Percentiles rank a stretch among this genome's conserved stretches.
phyloP scores from a whole-genome alignment of 306 rosid genomes.

The Dryas alaskensis region DNA sequence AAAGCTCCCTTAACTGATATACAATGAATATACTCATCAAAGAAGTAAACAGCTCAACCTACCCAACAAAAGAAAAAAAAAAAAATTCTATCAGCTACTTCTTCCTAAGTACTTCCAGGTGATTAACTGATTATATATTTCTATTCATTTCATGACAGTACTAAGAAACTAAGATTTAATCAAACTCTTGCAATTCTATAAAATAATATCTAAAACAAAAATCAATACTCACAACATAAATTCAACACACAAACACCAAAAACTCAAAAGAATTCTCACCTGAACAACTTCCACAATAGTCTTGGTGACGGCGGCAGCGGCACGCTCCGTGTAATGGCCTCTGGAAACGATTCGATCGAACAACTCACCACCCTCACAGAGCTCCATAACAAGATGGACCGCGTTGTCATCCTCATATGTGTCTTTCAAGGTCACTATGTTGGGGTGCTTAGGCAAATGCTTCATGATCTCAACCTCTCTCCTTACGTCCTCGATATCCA shows the following conservation, averaged over 20 bases:
- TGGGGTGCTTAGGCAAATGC: conserved; percentile 59
- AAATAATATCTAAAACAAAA: neutral
- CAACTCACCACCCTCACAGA: conserved; percentile 92
- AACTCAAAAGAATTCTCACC: conserved; percentile 40
- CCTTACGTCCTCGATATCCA: conserved; percentile 83
- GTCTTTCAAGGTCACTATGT: conserved; percentile 72
- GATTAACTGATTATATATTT: conserved; percentile 2
- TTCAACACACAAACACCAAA: neutral
- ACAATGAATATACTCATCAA: neutral
- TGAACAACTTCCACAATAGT: conserved; percentile 96
- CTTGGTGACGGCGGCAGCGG: conserved; percentile 77
- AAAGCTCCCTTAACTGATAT: neutral
- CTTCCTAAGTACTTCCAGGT: neutral
- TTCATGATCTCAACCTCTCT: conserved; percentile 95
- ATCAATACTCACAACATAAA: neutral
- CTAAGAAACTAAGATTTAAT: neutral
- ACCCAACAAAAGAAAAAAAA: neutral
- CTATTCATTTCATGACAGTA: neutral
- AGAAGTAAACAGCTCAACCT: neutral
- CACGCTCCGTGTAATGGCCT: conserved; percentile 93
- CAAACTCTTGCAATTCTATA: neutral
- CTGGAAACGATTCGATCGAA: conserved; percentile 92
- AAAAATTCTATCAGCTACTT: neutral
- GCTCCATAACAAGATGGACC: conserved; percentile 97
- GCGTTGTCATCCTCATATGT: conserved; percentile 82